Evolutionary conservation across 2,329 filamentous ascomycete species (phyloP), one percentile per base, ranked within the genome.

Genomic region (Ophiostoma fasciatum): DNA sequence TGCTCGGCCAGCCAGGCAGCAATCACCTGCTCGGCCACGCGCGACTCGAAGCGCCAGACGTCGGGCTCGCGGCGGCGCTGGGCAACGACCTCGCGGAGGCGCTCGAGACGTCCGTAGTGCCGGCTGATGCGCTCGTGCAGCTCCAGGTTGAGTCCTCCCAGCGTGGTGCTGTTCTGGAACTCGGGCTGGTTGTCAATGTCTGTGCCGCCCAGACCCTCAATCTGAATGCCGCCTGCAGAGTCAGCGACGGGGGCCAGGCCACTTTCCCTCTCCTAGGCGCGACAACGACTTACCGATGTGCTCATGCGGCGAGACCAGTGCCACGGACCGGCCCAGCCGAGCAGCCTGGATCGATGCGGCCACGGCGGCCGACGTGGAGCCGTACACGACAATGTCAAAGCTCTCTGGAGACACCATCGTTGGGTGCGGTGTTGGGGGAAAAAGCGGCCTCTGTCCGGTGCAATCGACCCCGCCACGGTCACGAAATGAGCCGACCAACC

Each of bases 11-110:
- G 28, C 34, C 34, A 36, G 2, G 11, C 15, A 3, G 21, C 11
- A 15, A 36, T 36, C 7, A 36, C 22, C 7, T 21, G 18, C 34
- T 36, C 34, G 12, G 34, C 28, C 18, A 36, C 34, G 12, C 17
- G 12, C 10, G 34, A 36, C 34, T 36, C 34, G 34, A 36, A 36
- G 11, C 34, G 20, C 34, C 34, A 36, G 8, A 36, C 34, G 12
- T 31, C 28, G 4, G 34, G 28, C 28, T 36, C 34, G 63, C 30
- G 12, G 9, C 32, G 17, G 9, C 25, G 9, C n/a, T 33, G 11
- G 9, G 35, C 10, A 3, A 37, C 35, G 3, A 26, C 19, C n/a
- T 14, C 9, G 4, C 18, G 14, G 4, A 33, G 23, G 1, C 35
- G 23, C 3, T 22, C 29, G 4, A 26, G 29, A 17, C 34, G 28